Evolutionary conservation across 495 filamentous ascomycete species (phyloP).

Genomic region (Podospora comata): DNA sequence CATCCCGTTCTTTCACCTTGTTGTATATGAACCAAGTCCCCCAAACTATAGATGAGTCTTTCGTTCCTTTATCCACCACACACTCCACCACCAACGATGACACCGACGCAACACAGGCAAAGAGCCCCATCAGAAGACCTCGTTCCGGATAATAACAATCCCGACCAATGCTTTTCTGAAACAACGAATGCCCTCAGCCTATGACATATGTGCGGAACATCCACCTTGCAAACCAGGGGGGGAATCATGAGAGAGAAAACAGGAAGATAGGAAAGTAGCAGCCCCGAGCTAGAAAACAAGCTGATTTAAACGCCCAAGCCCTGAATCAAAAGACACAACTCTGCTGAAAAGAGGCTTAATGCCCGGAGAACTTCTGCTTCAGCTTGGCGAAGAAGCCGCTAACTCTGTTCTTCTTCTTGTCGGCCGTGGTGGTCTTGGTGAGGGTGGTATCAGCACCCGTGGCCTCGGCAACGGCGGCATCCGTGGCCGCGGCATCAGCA

Average conservation of each 20-base stretch:
- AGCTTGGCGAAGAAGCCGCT: conserved; percentile 56
- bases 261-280: conserved; percentile 5
- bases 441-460: conserved; percentile 24
- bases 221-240: conserved; percentile 26
- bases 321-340: neutral
- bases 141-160: neutral
- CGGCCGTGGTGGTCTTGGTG: conserved; percentile 35
- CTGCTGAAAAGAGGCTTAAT: neutral
- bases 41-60: neutral
- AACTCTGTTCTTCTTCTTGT: conserved; percentile 60
- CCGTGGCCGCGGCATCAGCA: conserved; percentile 16
- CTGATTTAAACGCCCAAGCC: neutral
- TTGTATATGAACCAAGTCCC: neutral
- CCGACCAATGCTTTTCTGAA: conserved; percentile 3
- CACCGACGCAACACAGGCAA: neutral
- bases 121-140: neutral
- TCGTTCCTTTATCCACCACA: neutral
- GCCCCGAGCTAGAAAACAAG: neutral
- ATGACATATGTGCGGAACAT: conserved; percentile 20
- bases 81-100: neutral
- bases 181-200: conserved; percentile 16
- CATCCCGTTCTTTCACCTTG: neutral
- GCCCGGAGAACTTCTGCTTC: conserved; percentile 51
- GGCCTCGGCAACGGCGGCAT: conserved; percentile 21
- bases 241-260: conserved; percentile 39